A percentile compares a stretch with the other conserved stretches of the same genome.
These are phyloP conservation scores for Malassezia obtusa DNA, from an alignment of 1,284 basidiomycete species.

Conservation along the genomic window DNA sequence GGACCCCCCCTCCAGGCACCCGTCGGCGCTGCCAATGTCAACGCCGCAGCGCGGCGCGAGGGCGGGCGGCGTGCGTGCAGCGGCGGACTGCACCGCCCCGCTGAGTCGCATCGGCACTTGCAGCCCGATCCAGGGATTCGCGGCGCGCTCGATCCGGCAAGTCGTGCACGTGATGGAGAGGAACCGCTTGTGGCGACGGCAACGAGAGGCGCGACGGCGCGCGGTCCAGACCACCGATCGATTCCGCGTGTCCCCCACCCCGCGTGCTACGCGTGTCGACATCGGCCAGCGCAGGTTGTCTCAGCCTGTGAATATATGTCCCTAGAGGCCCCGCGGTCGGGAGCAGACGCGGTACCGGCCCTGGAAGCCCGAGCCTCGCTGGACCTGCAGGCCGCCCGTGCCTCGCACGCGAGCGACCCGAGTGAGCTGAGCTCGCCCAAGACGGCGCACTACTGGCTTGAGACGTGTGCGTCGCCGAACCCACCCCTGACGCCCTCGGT, in stretches of 20 bases:
- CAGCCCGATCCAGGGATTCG: too few relatives aligned
- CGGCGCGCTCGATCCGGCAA: background rate
- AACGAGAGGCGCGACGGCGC: background rate
- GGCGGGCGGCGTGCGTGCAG: too few relatives aligned
- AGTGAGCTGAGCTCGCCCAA: background rate
- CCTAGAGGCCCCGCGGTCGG: background rate
- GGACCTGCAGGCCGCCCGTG: background rate
- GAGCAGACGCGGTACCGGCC: background rate
- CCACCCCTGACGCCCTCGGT: background rate
- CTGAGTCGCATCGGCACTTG: too few relatives aligned
- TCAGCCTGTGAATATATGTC: background rate
- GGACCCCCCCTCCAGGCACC: too few relatives aligned
- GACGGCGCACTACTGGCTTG: background rate
- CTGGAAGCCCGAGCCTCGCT: slow-evolving; percentile 1
- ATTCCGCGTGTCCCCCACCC: background rate
- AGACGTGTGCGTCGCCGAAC: background rate
- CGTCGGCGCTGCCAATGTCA: too few relatives aligned
- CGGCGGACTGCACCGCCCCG: too few relatives aligned
- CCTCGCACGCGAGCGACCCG: background rate
- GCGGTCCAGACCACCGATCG: background rate
- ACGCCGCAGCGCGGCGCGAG: too few relatives aligned
- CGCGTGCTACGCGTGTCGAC: background rate
- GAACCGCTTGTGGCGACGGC: background rate
- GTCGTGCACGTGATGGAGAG: background rate
- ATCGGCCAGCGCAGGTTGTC: too few relatives aligned